Evolutionary conservation across 2,329 filamentous ascomycete genomes (phyloP), one percentile per base, ranked within the genome.

Genomic region (Botrytis hyacinthi): DNA sequence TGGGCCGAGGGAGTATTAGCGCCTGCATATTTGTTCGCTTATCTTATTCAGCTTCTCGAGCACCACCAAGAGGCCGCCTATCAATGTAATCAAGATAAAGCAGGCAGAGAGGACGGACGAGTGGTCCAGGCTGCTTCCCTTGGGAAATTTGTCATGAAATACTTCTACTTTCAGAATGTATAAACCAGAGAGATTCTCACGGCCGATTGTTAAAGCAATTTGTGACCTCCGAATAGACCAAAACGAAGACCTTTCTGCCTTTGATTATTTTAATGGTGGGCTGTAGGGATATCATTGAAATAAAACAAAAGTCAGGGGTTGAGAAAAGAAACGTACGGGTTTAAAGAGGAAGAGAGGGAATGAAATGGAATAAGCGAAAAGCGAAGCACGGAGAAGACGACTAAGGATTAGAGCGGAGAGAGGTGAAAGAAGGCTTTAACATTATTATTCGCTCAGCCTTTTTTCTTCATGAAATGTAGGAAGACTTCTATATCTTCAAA

Each of bases 381-480:
- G 14, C 8, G 12, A 51, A n/a, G 48, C 26, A 7, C 26, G 26
- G 26, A 1, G 12, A n/a, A 14, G 48, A n/a, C n/a, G 12, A n/a
- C 1, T 5, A 16, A 51, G 12, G 0, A n/a, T n/a, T n/a, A 51
- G 48, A 6, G 10, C 22, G 48, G 48, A 6, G 12, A n/a, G 4
- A 26, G 26, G 9, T 4, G n/a, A n/a, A n/a, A n/a, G n/a, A n/a
- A 26, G 4, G 4, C 6, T 14, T 1, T 26, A 14, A 26, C 3
- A 2, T 26, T n/a, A 6, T n/a, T 5, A n/a, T 51, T n/a, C 22
- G 48, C 48, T 6, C 26, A 2, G 14, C 1, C 10, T 12, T 14
- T n/a, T 26, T 26, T 0, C 0, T 40, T 42, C 12, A 14, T n/a
- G 9, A n/a, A 12, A 2, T 51, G 0, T n/a, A 14, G 10, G 10